A percentile compares a stretch with the other conserved stretches of the same genome.
Conservation (phyloP, 371 early-diverging fungal genomes). For the Apophysomyces variabilis region DNA sequence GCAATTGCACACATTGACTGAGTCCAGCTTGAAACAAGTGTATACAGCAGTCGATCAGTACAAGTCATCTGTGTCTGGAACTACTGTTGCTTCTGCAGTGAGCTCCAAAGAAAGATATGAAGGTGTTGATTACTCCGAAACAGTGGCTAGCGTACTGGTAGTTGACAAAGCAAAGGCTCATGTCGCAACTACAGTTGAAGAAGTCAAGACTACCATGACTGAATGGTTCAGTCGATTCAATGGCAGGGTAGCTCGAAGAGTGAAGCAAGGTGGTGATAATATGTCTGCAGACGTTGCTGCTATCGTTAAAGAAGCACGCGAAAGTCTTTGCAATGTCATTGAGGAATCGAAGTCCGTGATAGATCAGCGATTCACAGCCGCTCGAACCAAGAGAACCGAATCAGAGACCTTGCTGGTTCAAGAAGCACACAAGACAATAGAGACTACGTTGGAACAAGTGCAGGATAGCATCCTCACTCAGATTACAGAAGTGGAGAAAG, state of each 20-base stretch:
- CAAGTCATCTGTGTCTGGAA: constrained; percentile 10
- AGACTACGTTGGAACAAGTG: constrained; percentile 24
- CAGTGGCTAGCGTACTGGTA: background rate
- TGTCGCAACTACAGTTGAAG: constrained; percentile 5
- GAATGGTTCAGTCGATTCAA: constrained; percentile 19
- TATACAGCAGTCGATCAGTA: constrained; percentile 12
- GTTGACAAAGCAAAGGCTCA: constrained; percentile 14
- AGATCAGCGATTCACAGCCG: background rate
- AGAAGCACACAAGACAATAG: constrained; percentile 31
- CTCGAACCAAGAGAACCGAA: background rate
- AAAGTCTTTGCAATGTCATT: constrained; percentile 14
- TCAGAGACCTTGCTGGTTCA: constrained; percentile 18
- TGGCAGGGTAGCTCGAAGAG: constrained; percentile 15
- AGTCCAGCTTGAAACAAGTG: constrained; percentile 9
- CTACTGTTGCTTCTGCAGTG: constrained; percentile 16
- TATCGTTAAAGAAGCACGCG: constrained; percentile 17
- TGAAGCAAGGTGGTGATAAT: constrained; percentile 21
- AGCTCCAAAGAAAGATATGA: background rate
- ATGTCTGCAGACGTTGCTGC: constrained; percentile 11
- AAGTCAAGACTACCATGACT: constrained; percentile 15
- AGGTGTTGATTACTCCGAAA: constrained; percentile 9
- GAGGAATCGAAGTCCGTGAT: constrained; percentile 12
- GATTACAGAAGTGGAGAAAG: constrained; percentile 29
- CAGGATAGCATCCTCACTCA: constrained; percentile 27
- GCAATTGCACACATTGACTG: constrained; percentile 6